Percentiles rank a stretch among this genome's conserved stretches.
Conservation (phyloP, 192 early-diverging fungal species). For the Coemansia sp. region DNA sequence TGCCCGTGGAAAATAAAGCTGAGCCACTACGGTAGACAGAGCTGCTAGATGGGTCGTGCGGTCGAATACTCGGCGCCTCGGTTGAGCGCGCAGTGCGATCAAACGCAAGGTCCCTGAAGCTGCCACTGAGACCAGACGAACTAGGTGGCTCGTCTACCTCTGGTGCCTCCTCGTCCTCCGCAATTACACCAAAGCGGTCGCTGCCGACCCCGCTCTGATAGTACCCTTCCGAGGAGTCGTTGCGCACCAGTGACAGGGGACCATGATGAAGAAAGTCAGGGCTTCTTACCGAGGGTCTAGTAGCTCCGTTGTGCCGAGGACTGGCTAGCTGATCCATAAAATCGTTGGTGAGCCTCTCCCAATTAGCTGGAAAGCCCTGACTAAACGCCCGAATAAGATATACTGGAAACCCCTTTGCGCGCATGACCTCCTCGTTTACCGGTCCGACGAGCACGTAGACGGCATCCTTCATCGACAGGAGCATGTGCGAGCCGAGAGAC, state of each 20-base stretch:
- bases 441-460: conserved; percentile 27
- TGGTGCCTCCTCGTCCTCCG: conserved; percentile 1
- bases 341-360: conserved; percentile 23
- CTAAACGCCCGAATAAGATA: conserved; percentile 23
- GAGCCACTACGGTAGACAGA: conserved; percentile 36
- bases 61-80: not conserved
- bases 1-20: conserved; percentile 20
- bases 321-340: not conserved
- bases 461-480: conserved; percentile 22
- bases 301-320: not conserved
- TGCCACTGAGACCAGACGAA: not conserved
- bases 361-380: conserved; percentile 32
- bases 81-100: not conserved
- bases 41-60: not conserved
- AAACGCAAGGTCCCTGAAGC: not conserved
- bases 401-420: conserved; percentile 30
- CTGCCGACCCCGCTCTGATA: not conserved
- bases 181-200: conserved; percentile 5
- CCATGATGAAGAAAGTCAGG: conserved; percentile 3
- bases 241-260: not conserved
- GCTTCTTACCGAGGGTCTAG: not conserved
- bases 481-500: conserved; percentile 8
- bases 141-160: not conserved
- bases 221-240: conserved; percentile 5
- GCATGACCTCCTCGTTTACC: conserved; percentile 33